These are phyloP conservation scores for Globisporangium yorkense DNA, from an alignment of 352 stramenopile species.

Conservation along the genomic window DNA sequence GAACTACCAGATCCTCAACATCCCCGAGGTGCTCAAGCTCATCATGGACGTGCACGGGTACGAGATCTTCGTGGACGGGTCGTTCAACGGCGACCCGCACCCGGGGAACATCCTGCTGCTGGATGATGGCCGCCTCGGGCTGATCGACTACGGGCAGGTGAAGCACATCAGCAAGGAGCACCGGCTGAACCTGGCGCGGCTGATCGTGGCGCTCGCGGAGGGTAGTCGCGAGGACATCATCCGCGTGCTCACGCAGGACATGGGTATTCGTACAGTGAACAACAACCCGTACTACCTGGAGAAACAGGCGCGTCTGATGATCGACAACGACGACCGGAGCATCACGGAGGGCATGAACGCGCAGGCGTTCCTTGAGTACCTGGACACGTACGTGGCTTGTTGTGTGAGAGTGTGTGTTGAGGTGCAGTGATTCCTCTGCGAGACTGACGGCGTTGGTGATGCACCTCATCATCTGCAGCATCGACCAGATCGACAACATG, in stretches of 20 bases:
- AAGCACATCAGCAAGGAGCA: conserved; percentile 77
- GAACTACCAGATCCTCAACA: conserved; percentile 61
- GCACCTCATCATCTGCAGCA: conserved; percentile 20
- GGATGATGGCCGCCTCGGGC: conserved; percentile 80
- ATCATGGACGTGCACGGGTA: conserved; percentile 89
- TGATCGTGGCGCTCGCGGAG: conserved; percentile 80
- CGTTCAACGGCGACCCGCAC: conserved; percentile 90
- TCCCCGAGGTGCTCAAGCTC: conserved; percentile 78
- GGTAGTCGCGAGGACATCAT: conserved; percentile 73
- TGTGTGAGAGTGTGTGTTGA: not conserved
- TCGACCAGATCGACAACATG: conserved; percentile 77
- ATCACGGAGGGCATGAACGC: conserved; percentile 83
- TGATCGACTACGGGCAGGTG: conserved; percentile 92
- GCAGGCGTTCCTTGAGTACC: conserved; percentile 80
- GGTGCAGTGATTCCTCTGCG: not conserved
- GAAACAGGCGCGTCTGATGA: conserved; percentile 79
- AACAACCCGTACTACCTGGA: conserved; percentile 82
- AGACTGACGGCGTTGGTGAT: conserved; percentile 1
- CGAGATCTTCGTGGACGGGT: conserved; percentile 91
- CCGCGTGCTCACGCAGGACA: conserved; percentile 63
- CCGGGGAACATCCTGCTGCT: conserved; percentile 90
- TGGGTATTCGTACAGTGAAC: conserved; percentile 69
- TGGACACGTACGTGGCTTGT: conserved; percentile 55
- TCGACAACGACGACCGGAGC: conserved; percentile 78
- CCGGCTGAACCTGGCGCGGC: conserved; percentile 63